Evolutionary conservation across 2,329 filamentous ascomycete species (phyloP).

Genomic region (Chaetomium globosum): DNA sequence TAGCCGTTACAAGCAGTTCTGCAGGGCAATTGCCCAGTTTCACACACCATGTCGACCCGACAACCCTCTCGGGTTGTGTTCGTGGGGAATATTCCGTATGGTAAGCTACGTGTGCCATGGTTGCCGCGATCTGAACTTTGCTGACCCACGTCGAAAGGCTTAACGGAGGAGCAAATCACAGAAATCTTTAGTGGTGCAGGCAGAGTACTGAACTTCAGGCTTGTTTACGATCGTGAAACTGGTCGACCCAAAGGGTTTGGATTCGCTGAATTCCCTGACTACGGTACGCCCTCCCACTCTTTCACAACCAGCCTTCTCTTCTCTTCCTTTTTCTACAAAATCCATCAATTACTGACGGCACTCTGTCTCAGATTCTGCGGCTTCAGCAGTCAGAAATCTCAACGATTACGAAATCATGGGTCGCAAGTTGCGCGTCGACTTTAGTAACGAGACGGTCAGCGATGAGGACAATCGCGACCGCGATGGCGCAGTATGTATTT

Average conservation of each 20-base stretch:
- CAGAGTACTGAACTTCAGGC: conserved; percentile 85
- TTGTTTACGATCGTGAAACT: conserved; percentile 95
- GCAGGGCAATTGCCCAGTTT: conserved; percentile 2
- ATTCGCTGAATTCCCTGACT: conserved; percentile 92
- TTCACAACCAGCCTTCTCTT: not conserved
- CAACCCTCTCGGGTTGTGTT: conserved; percentile 79
- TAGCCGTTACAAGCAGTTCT: conserved; percentile 15
- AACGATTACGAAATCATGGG: conserved; percentile 97
- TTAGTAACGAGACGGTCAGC: conserved; percentile 85
- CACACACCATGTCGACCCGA: conserved; percentile 67
- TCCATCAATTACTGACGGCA: not conserved
- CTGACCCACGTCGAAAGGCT: conserved; percentile 58
- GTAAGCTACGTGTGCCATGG: conserved; percentile 46
- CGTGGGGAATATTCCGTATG: conserved; percentile 84
- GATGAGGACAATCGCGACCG: conserved; percentile 59
- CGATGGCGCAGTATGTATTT: conserved; percentile 34
- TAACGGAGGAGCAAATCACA: conserved; percentile 93
- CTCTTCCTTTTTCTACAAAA: conserved; percentile 1
- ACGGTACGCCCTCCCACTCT: conserved; percentile 57
- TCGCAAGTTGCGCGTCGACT: conserved; percentile 91
- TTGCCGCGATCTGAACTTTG: conserved; percentile 12
- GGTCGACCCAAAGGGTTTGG: conserved; percentile 95
- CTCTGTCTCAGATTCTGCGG: conserved; percentile 65
- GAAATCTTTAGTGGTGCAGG: conserved; percentile 91
- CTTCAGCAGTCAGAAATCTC: conserved; percentile 90